Percentiles rank a stretch among this genome's conserved stretches.
These are phyloP conservation scores for Chrysanthemum seticuspe DNA, from an alignment of 129 eudicot genomes.

Conservation along the genomic window DNA sequence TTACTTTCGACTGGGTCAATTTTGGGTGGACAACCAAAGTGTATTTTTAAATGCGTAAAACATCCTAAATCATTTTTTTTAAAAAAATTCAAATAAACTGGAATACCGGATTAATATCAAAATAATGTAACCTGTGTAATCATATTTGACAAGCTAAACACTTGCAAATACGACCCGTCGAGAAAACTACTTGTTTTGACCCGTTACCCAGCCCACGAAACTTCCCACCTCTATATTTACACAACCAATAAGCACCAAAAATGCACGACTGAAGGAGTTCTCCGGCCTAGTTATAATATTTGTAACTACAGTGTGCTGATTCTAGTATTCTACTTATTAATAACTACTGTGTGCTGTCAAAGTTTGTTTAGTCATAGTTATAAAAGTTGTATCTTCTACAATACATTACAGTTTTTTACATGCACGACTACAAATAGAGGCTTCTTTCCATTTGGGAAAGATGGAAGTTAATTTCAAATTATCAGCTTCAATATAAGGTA, in stretches of 20 bases:
- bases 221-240: neutral
- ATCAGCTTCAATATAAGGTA: constrained; percentile 2
- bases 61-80: no score
- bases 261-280: neutral
- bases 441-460: neutral
- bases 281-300: neutral
- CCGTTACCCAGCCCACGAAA: neutral
- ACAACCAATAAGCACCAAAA: neutral
- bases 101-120: no score
- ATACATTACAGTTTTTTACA: neutral
- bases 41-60: no score
- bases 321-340: neutral
- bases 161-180: no score
- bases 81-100: no score
- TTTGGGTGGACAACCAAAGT: no score
- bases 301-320: no score
- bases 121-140: no score
- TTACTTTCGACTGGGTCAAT: no score
- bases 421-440: neutral
- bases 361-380: no score
- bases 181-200: neutral
- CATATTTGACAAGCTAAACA: no score
- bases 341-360: neutral
- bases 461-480: neutral
- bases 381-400: neutral